Conservation (phyloP, 2,329 filamentous ascomycete species). For the Fusarium liriodendri region DNA sequence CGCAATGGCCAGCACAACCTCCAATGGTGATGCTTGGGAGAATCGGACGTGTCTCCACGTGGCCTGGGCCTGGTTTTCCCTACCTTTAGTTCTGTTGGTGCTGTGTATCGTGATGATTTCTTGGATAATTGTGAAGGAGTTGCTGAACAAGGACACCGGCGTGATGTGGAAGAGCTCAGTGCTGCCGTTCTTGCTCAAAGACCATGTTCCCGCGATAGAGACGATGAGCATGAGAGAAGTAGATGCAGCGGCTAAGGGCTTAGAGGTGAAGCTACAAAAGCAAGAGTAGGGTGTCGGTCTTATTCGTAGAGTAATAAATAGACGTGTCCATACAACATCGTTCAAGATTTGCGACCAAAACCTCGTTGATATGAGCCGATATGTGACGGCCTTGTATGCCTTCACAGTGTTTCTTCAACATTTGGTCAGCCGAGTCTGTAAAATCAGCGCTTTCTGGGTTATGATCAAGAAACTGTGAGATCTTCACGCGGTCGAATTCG, state of each 20-base stretch:
- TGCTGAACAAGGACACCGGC: not conserved
- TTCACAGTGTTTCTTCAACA: not conserved
- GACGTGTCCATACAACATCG: not conserved
- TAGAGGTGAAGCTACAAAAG: conserved; percentile 4
- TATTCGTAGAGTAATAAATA: not conserved
- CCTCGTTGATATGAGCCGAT: not conserved
- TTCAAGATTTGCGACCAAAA: not conserved
- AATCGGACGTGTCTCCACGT: conserved; percentile 4
- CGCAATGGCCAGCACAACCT: not conserved
- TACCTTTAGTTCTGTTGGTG: not conserved
- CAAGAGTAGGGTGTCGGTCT: not conserved
- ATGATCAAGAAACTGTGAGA: not conserved
- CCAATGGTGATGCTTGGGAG: conserved; percentile 1
- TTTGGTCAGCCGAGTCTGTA: not conserved
- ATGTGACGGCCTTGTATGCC: not conserved
- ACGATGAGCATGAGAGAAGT: not conserved
- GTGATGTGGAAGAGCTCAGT: conserved; percentile 8
- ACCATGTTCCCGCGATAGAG: not conserved
- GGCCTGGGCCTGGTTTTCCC: conserved; percentile 6
- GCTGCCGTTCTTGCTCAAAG: conserved; percentile 8
- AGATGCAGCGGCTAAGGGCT: not conserved
- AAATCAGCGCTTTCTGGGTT: not conserved
- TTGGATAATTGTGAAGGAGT: not conserved
- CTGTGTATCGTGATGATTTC: not conserved
- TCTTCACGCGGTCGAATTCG: not conserved